Conservation (phyloP, 2,329 filamentous ascomycete species). For the Colletotrichum siamense region DNA sequence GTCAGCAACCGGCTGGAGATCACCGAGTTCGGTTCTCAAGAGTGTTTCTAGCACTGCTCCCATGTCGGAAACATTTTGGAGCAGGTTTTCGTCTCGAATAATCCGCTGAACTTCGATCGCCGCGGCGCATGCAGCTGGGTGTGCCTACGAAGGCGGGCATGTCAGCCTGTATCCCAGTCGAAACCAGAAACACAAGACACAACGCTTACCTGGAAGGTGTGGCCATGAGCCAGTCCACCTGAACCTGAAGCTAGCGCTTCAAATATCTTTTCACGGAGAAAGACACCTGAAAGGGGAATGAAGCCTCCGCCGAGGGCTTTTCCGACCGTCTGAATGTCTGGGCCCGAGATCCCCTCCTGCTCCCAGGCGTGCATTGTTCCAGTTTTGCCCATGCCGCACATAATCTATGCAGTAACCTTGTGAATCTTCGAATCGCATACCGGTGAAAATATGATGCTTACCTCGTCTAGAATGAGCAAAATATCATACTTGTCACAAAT, state of each 20-base stretch:
- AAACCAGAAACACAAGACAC: neutral
- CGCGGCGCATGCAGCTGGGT: conserved; percentile 41
- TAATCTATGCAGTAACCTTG: conserved; percentile 32
- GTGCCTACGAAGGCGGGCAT: conserved; percentile 22
- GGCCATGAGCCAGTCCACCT: conserved; percentile 59
- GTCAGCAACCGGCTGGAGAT: conserved; percentile 39
- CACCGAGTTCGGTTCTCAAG: conserved; percentile 29
- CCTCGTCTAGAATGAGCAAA: conserved; percentile 54
- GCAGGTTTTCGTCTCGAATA: conserved; percentile 34
- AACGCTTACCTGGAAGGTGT: conserved; percentile 52
- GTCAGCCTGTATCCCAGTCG: neutral
- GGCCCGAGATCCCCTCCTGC: conserved; percentile 30
- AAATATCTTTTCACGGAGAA: conserved; percentile 54
- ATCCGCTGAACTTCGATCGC: conserved; percentile 43
- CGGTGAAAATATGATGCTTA: neutral
- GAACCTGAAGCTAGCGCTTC: conserved; percentile 42
- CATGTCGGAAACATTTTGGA: conserved; percentile 34
- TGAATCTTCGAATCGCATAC: neutral
- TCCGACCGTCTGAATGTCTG: conserved; percentile 63
- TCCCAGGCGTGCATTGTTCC: conserved; percentile 66
- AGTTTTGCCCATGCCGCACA: conserved; percentile 70
- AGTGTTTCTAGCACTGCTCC: conserved; percentile 31
- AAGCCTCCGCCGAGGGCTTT: conserved; percentile 65
- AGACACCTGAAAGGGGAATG: conserved; percentile 56
- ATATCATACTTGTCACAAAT: conserved; percentile 61